Conservation (phyloP, 2,329 filamentous ascomycete species). For the Xylariaceae sp. region DNA sequence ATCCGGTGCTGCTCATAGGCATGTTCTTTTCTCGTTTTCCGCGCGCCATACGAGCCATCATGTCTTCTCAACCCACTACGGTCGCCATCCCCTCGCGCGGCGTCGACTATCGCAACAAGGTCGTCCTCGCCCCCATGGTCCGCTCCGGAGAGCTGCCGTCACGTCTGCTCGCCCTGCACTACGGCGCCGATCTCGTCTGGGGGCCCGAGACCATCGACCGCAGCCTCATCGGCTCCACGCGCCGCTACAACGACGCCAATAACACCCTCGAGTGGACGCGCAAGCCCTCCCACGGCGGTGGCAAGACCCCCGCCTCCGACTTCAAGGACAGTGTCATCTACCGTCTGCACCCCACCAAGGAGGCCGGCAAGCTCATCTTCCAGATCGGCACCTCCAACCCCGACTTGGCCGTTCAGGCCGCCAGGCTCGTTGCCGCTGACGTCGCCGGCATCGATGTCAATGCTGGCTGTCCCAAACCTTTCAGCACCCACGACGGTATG, state of each 20-base stretch:
- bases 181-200: slow-evolving; percentile 96
- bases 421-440: slow-evolving; percentile 77
- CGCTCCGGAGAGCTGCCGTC: slow-evolving; percentile 94
- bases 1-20: slow-evolving; percentile 4
- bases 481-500: slow-evolving; percentile 92
- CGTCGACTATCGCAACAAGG: slow-evolving; percentile 88
- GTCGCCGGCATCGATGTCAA: slow-evolving; percentile 96
- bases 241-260: slow-evolving; percentile 71
- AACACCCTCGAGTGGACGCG: slow-evolving; percentile 83
- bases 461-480: slow-evolving; percentile 96
- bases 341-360: slow-evolving; percentile 72
- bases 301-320: slow-evolving; percentile 52
- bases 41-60: slow-evolving; percentile 43
- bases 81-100: slow-evolving; percentile 84
- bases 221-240: slow-evolving; percentile 81
- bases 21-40: slow-evolving; percentile 21
- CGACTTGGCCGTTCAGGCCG: slow-evolving; percentile 76
- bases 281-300: slow-evolving; percentile 65
- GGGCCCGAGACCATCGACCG: slow-evolving; percentile 92
- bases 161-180: slow-evolving; percentile 82
- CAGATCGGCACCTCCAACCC: slow-evolving; percentile 89
- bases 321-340: slow-evolving; percentile 70
- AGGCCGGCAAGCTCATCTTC: slow-evolving; percentile 75
- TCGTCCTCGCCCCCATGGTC: slow-evolving; percentile 97
- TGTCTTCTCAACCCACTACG: slow-evolving; percentile 57